These are phyloP conservation scores for Bruguiera parviflora DNA, from an alignment of 345 rosid genomes.

Conservation along the genomic window DNA sequence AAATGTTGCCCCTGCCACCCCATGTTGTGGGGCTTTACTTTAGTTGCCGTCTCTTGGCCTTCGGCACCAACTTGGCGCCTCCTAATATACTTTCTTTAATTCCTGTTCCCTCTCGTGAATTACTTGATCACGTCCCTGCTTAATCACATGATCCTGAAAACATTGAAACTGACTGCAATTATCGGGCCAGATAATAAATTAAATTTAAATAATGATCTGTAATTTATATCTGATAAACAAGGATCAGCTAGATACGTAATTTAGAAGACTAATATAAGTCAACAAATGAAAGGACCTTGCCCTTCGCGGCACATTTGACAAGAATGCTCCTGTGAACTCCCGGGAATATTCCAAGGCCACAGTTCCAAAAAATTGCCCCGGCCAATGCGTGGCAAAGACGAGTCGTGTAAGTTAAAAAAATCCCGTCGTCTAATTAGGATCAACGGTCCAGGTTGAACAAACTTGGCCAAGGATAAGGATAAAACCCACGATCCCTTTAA, in stretches of 20 bases:
- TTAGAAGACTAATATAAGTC: not conserved
- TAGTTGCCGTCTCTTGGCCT: slow-evolving; percentile 12
- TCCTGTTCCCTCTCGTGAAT: not conserved
- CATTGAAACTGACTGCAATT: too few species aligned
- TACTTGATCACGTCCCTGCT: not conserved
- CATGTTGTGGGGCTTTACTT: slow-evolving; percentile 4
- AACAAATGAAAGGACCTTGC: not conserved
- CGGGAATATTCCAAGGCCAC: not conserved
- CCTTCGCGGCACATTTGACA: too few species aligned
- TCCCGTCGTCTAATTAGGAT: not conserved
- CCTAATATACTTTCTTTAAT: not conserved
- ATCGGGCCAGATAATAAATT: too few species aligned
- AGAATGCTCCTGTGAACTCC: not conserved
- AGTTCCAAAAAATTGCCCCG: not conserved
- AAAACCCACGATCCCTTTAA: slow-evolving; percentile 16
- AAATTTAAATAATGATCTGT: too few species aligned
- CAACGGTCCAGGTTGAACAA: slow-evolving; percentile 16
- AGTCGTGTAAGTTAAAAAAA: slow-evolving; percentile 18
- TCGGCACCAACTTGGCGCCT: slow-evolving; percentile 8
- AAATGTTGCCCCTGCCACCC: slow-evolving; percentile 16
- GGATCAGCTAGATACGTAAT: too few species aligned
- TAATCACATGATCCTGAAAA: too few species aligned
- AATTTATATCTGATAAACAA: too few species aligned
- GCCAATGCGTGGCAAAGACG: slow-evolving; percentile 15
- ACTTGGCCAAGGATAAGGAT: slow-evolving; percentile 30